Evolutionary conservation across 1,139 yeast species (phyloP).

Genomic region (Lodderomyces jiufengensis): DNA sequence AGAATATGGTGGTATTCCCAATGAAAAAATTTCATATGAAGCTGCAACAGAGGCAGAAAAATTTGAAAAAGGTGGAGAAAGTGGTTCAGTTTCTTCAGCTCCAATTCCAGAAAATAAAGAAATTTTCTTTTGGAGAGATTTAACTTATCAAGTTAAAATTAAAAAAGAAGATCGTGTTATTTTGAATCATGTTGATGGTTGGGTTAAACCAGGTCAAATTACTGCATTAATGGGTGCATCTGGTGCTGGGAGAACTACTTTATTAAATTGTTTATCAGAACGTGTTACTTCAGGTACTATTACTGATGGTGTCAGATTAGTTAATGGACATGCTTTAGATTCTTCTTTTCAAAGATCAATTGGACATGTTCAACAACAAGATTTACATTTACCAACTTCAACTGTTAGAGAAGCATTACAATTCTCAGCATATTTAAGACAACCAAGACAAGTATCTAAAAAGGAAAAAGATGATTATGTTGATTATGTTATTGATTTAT

Average conservation of each 20-base stretch:
- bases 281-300: conserved; percentile 33
- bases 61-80: not conserved
- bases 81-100: too few species aligned
- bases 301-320: conserved; percentile 34
- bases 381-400: too few species aligned
- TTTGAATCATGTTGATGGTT: conserved; percentile 69
- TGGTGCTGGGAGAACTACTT: conserved; percentile 36
- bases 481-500: conserved; percentile 32
- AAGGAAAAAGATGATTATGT: conserved; percentile 34
- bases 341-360: conserved; percentile 38
- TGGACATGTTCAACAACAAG: conserved; percentile 38
- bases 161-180: conserved; percentile 62
- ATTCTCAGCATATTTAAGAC: too few species aligned
- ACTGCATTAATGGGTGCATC: conserved; percentile 32
- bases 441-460: too few species aligned
- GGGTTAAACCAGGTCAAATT: conserved; percentile 35
- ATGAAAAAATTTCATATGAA: conserved; percentile 9
- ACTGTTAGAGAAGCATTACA: too few species aligned
- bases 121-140: conserved; percentile 76
- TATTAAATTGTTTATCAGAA: conserved; percentile 31
- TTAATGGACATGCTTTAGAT: conserved; percentile 31
- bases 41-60: conserved; percentile 31
- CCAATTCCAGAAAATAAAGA: too few species aligned
- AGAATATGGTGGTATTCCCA: conserved; percentile 5
- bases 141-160: conserved; percentile 69